Percentiles rank a stretch among this genome's conserved stretches.
These are phyloP conservation scores for Vaccinium macrocarpon DNA, from an alignment of 148 eudicot species.

Conservation along the genomic window DNA sequence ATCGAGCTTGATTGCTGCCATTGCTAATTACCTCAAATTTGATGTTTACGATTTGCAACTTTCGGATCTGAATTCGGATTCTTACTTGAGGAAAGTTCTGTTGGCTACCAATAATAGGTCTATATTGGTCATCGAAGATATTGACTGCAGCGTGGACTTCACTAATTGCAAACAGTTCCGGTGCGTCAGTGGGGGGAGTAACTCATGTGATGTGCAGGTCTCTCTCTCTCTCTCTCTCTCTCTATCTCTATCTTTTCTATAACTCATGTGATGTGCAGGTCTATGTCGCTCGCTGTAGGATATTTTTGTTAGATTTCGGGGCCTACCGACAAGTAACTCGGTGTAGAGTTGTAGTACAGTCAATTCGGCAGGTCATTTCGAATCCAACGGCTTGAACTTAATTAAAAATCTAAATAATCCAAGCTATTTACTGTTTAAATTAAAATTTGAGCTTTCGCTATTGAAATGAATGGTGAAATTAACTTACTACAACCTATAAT, in stretches of 20 bases:
- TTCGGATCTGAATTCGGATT: constrained; percentile 27
- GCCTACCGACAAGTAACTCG: too few relatives aligned
- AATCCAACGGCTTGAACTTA: too few relatives aligned
- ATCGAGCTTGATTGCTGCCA: constrained; percentile 60
- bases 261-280: background rate
- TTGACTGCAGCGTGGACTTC: constrained; percentile 46
- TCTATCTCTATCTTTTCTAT: background rate
- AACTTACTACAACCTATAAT: too few relatives aligned
- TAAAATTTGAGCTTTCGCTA: too few relatives aligned
- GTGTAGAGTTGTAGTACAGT: too few relatives aligned
- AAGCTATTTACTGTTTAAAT: too few relatives aligned
- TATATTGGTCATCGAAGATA: constrained; percentile 54
- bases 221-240: constrained; percentile 1
- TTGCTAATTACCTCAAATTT: constrained; percentile 54
- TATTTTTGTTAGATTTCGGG: too few relatives aligned
- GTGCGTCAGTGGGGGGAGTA: background rate
- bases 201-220: background rate
- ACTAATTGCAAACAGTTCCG: background rate
- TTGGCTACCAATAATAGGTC: constrained; percentile 43
- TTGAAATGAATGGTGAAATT: too few relatives aligned
- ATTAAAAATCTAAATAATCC: too few relatives aligned
- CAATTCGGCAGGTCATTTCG: too few relatives aligned
- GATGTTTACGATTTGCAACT: constrained; percentile 54
- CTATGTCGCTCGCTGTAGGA: too few relatives aligned
- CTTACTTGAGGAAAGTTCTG: constrained; percentile 39